phyloP scores from a whole-genome alignment of 2,329 filamentous ascomycete species.

The Lachnellula hyalina region DNA sequence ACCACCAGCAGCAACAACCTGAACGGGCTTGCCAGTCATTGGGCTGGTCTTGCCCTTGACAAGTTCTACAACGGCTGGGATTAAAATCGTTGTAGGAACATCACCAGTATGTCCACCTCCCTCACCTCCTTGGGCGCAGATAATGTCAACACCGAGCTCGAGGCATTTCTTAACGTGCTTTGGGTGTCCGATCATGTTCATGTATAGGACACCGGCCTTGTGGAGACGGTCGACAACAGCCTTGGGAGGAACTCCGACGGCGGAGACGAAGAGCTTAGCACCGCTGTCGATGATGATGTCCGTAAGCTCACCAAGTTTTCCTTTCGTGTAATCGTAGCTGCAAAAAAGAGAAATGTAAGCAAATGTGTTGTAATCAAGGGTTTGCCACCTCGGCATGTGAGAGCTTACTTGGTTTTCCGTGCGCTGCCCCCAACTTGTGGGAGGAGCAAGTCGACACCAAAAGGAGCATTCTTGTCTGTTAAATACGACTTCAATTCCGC shows the following conservation, averaged over 20 bases:
- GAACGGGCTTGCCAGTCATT: slow-evolving; percentile 79
- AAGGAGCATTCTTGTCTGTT: slow-evolving; percentile 86
- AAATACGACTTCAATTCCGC: slow-evolving; percentile 87
- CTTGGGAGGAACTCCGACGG: slow-evolving; percentile 89
- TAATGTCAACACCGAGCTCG: slow-evolving; percentile 86
- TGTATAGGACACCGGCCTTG: slow-evolving; percentile 82
- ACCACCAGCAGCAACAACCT: slow-evolving; percentile 89
- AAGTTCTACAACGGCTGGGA: slow-evolving; percentile 83
- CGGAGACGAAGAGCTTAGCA: slow-evolving; percentile 91
- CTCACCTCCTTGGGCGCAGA: slow-evolving; percentile 97
- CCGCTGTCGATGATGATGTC: slow-evolving; percentile 90
- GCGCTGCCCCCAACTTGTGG: slow-evolving; percentile 93
- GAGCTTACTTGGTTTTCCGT: slow-evolving; percentile 79
- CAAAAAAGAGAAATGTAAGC: slow-evolving; percentile 8
- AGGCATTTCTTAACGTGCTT: slow-evolving; percentile 98
- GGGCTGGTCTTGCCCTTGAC: slow-evolving; percentile 78
- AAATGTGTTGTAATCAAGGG: slow-evolving; percentile 13
- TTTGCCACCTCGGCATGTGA: slow-evolving; percentile 6
- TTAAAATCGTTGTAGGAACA: slow-evolving; percentile 82
- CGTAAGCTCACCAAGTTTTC: slow-evolving; percentile 86
- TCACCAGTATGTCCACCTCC: slow-evolving; percentile 95
- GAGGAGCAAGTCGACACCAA: slow-evolving; percentile 88
- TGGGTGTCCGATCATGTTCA: slow-evolving; percentile 99
- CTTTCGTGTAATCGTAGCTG: slow-evolving; percentile 99
- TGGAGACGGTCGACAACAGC: slow-evolving; percentile 86